These are phyloP conservation scores for Thraustochytrium sp. DNA, from an alignment of 352 stramenopile species.

Conservation along the genomic window DNA sequence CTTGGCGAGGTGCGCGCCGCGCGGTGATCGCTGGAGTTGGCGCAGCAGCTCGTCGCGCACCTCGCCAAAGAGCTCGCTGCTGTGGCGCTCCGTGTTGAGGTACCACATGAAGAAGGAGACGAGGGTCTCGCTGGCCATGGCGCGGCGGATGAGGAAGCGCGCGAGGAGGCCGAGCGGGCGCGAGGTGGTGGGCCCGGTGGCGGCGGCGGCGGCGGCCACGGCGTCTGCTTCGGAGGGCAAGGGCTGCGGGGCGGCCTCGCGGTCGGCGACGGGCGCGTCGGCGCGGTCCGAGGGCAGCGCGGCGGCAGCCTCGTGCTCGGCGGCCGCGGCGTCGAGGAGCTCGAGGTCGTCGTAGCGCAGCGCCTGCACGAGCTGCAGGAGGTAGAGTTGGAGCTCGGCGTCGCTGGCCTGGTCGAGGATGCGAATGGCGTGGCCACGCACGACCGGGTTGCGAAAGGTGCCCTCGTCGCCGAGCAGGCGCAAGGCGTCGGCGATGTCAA, in stretches of 20 bases:
- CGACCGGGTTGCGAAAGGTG: constrained; percentile 73
- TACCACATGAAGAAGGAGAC: constrained; percentile 39
- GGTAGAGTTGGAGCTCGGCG: constrained; percentile 92
- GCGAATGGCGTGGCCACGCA: constrained; percentile 92
- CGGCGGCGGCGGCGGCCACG: no score
- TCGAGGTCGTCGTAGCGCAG: constrained; percentile 73
- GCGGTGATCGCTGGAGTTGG: background rate
- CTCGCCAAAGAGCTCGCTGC: background rate
- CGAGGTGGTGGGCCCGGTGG: no score
- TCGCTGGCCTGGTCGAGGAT: constrained; percentile 87
- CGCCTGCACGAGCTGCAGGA: constrained; percentile 96
- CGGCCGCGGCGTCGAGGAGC: background rate
- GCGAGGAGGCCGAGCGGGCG: background rate
- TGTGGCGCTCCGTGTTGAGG: background rate
- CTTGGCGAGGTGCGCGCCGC: background rate
- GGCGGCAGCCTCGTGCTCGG: background rate
- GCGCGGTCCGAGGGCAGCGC: background rate
- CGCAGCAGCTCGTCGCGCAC: background rate
- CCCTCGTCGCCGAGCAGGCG: constrained; percentile 87
- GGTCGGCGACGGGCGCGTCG: background rate
- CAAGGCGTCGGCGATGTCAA: constrained; percentile 94
- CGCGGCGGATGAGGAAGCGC: constrained; percentile 20
- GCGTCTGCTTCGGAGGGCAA: no score
- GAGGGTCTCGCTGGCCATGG: background rate
- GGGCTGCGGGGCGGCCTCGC: background rate